phyloP scores from a whole-genome alignment of 2,329 filamentous ascomycete species.

The Xylariaceae sp. region DNA sequence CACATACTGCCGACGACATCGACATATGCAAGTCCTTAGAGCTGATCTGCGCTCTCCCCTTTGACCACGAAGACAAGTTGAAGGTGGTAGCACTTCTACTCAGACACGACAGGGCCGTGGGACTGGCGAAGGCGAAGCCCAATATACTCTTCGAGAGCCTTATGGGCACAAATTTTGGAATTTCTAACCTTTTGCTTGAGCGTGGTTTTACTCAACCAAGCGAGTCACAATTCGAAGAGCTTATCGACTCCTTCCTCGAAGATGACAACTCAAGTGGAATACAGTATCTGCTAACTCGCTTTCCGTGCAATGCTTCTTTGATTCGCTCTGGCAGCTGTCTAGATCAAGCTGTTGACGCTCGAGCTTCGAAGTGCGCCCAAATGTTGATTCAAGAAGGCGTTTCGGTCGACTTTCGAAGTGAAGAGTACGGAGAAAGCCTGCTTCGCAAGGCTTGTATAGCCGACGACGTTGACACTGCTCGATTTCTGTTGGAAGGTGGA shows the following conservation, averaged over 20 bases:
- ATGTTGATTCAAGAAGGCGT: slow-evolving; percentile 12
- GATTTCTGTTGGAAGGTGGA: slow-evolving; percentile 13
- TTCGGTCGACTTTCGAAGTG: slow-evolving; percentile 1
- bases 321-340: not conserved
- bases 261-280: slow-evolving; percentile 1
- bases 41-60: not conserved
- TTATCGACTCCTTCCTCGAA: not conserved
- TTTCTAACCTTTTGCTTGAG: slow-evolving; percentile 8
- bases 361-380: not conserved
- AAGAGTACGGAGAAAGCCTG: slow-evolving; percentile 1
- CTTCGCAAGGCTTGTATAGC: slow-evolving; percentile 11
- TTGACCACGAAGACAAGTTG: slow-evolving; percentile 5
- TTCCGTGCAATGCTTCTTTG: not conserved
- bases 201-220: slow-evolving; percentile 4
- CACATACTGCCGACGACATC: not conserved
- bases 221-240: not conserved
- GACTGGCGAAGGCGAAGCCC: not conserved
- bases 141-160: slow-evolving; percentile 1
- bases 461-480: not conserved
- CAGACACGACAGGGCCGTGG: not conserved
- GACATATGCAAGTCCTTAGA: slow-evolving; percentile 4
- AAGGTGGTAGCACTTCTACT: slow-evolving; percentile 8
- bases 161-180: not conserved
- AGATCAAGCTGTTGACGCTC: not conserved
- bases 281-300: not conserved